Percentiles rank a stretch among this genome's conserved stretches.
Evolutionary conservation across 2,329 filamentous ascomycete species (phyloP).

Genomic region (Phaeoacremonium minimum): DNA sequence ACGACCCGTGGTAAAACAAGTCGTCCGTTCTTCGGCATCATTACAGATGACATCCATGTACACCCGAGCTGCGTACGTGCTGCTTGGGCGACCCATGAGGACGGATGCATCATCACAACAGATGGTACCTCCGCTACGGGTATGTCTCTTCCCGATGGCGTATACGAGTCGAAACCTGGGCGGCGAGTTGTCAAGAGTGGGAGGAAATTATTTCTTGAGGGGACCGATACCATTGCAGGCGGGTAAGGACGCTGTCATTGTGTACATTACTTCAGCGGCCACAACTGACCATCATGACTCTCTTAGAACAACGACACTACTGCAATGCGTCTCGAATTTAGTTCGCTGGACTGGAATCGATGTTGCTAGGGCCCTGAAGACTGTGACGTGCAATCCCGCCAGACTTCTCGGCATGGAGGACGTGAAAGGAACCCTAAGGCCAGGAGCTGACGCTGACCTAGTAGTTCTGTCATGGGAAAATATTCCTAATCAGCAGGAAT

Average conservation of each 20-base stretch:
- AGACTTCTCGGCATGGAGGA: constrained; percentile 46
- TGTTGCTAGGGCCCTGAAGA: constrained; percentile 45
- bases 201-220: constrained; percentile 44
- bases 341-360: constrained; percentile 47
- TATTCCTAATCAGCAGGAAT: constrained; percentile 24
- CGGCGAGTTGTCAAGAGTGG: constrained; percentile 62
- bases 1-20: constrained; percentile 16
- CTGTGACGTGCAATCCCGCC: constrained; percentile 55
- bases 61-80: constrained; percentile 81
- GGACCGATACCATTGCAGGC: constrained; percentile 9
- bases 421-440: constrained; percentile 39
- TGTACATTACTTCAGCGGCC: not conserved
- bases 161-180: constrained; percentile 76
- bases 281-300: not conserved
- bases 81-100: constrained; percentile 74
- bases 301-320: constrained; percentile 37
- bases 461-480: constrained; percentile 39
- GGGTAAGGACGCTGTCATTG: constrained; percentile 1
- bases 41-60: constrained; percentile 79
- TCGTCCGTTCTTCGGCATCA: constrained; percentile 77
- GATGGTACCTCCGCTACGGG: constrained; percentile 72
- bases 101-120: constrained; percentile 78
- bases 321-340: constrained; percentile 58
- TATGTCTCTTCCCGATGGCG: constrained; percentile 72
- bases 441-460: constrained; percentile 37